Base-by-base conservation (phyloP, 2,329 filamentous ascomycete genomes). In the Neoascochyta sp. region DNA sequence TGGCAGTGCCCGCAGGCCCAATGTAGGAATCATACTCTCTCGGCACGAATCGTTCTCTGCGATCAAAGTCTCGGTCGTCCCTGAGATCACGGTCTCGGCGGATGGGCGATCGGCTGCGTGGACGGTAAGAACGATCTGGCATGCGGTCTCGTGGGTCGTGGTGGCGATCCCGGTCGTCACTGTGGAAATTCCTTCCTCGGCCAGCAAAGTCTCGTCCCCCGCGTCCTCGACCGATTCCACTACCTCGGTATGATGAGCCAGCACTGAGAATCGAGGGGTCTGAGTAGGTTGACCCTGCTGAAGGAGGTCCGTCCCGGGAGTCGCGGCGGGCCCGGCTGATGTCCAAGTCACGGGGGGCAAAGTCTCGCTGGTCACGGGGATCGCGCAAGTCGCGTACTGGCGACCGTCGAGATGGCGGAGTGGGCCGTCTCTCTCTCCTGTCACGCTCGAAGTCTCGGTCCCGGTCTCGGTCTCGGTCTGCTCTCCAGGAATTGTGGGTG, bases 221-320 rank as follows among this genome's bases (percentile, higher is more conserved):
- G 35, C 76, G 65, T 5, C 66, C 68, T 22, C 62, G 47, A 11
- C 51, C 57, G 36, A 76, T 75, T 5, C 74, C 74, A 16, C 74
- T 72, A 12, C 79, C 75, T 12, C 64, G 60, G 35, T 67, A 64
- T 32, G 73, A 71, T 7, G 73, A 70, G 7, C 69, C 68, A 7
- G 69, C 61, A 11, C 70, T 73, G 34, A 81, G 80, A 1, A 75
- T 70, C 9, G 76, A 73, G 40, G 47, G 43, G 16, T 88, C 83
- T 0, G 83, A 84, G 13, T 78, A 79, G 7, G 78, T 78, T 3
- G 83, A 86, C 4, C 80, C 80, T 11, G 80, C 81, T 2, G 82
- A 84, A 13, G 79, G 74, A 8, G 83, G 82, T 0, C 83, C 83
- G 49, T 89, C 84, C 50, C 84, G 73, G 7, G 83, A 86, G 10